These are phyloP conservation scores for Limonium bicolor DNA, from an alignment of 148 eudicot genomes.

Conservation along the genomic window DNA sequence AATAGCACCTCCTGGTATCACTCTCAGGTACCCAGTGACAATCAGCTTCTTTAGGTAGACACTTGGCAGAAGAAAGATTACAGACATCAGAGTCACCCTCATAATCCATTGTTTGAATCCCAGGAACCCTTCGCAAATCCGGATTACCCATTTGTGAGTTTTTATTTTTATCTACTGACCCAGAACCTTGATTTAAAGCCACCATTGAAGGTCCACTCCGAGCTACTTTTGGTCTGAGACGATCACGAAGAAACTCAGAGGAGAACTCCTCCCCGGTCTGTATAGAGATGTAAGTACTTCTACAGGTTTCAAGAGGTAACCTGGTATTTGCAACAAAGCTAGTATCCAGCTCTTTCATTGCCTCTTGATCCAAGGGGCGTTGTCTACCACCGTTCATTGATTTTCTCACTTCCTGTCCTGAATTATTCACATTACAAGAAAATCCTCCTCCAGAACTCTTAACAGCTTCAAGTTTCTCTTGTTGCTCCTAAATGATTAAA, in stretches of 20 bases:
- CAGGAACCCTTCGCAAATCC: conserved; percentile 53
- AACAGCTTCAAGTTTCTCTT: background rate
- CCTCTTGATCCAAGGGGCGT: conserved; percentile 22
- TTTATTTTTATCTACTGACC: conserved; percentile 21
- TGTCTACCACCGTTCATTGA: conserved; percentile 36
- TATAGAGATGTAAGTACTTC: conserved; percentile 34
- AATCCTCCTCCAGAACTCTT: background rate
- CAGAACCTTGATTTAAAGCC: conserved; percentile 20
- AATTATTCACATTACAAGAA: background rate
- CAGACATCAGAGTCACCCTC: conserved; percentile 40
- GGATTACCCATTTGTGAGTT: conserved; percentile 33
- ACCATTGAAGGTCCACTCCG: conserved; percentile 14
- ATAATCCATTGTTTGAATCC: conserved; percentile 57
- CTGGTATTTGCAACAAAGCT: conserved; percentile 18
- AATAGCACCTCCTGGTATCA: conserved; percentile 10
- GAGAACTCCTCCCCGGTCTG: conserved; percentile 73
- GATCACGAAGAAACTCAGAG: conserved; percentile 48
- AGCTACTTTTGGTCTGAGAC: conserved; percentile 26
- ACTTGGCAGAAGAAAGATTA: conserved; percentile 44
- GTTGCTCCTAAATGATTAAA: background rate
- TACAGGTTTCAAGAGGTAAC: conserved; percentile 17
- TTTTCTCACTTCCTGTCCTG: conserved; percentile 5
- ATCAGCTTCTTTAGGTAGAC: conserved; percentile 28
- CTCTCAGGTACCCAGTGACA: conserved; percentile 17
- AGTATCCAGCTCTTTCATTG: conserved; percentile 14